Base-by-base conservation (phyloP, 2,329 filamentous ascomycete species). In the Escovopsis sp. region DNA sequence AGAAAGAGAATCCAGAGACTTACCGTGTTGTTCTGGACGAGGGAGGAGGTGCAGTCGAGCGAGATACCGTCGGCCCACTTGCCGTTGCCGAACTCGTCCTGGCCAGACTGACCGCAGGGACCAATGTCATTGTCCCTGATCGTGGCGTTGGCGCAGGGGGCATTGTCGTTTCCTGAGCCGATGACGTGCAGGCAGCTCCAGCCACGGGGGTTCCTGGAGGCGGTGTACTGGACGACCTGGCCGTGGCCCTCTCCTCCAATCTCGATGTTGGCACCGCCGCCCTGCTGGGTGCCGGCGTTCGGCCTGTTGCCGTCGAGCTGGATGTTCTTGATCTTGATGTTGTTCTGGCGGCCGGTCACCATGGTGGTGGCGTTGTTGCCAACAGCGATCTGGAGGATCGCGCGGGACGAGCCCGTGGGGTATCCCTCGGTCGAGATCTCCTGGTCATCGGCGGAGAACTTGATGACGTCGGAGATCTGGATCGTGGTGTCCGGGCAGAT, bases 141-240 rank as follows among this genome's bases (percentile, higher is more conserved):
- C 5, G 40, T 51, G 20, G 47, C 51, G 14, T 50, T 44, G 34
- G 41, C 44, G 39, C 51, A 54, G 12, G 51, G 51, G 24, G 42
- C 48, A 20, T 32, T 38, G n/a, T 46, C 44, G 15, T 47, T 37
- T 7, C 51, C 51, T 15, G 45, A 48, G n/a, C 50, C 51, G 39
- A 53, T 54, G 16, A 49, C 39, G 30, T 53, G 51, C 24, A 54
- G 41, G 37, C 51, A 54, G 39, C 51, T 54, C 51, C 51, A 54
- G 24, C 50, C 50, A 6, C 51, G 46, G 8, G 51, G 49, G 40
- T 53, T 49, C 33, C 40, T 44, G 11, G 48, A 48, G 9, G 47
- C 45, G 5, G 45, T 45, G 33, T 53, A 44, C 31, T 41, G 43
- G 35, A 54, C 47, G 2, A 45, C 37, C 41, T 53, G 50, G 11